Percentiles rank a stretch among this genome's conserved stretches.
These are phyloP conservation scores for Acidomyces sp. DNA, from an alignment of 495 filamentous ascomycete genomes.

Conservation along the genomic window DNA sequence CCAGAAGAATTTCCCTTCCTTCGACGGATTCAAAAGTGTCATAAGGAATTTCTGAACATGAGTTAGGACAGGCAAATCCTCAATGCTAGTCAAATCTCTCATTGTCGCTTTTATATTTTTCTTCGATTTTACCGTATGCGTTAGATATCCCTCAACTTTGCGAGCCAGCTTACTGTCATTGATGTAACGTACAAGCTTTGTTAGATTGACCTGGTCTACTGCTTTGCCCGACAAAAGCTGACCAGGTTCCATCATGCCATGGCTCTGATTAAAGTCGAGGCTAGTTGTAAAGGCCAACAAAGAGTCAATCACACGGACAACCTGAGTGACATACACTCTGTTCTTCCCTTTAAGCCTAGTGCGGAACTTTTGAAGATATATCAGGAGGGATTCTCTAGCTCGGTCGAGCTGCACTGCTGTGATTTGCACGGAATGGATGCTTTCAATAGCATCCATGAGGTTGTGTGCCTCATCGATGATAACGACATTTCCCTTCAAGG, in stretches of 20 bases:
- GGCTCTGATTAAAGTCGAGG: conserved; percentile 27
- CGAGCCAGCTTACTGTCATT: conserved; percentile 86
- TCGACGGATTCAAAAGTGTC: conserved; percentile 74
- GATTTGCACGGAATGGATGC: conserved; percentile 71
- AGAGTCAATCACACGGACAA: conserved; percentile 66
- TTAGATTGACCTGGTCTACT: conserved; percentile 88
- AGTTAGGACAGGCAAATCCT: conserved; percentile 61
- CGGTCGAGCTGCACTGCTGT: conserved; percentile 56
- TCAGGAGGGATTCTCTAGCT: conserved; percentile 58
- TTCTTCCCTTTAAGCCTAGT: conserved; percentile 87
- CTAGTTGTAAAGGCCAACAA: conserved; percentile 51
- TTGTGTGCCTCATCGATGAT: conserved; percentile 98
- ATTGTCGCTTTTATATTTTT: conserved; percentile 3
- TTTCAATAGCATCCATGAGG: conserved; percentile 84
- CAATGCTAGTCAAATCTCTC: neutral
- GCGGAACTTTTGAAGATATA: conserved; percentile 77
- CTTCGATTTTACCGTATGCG: conserved; percentile 38
- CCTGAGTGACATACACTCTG: conserved; percentile 77
- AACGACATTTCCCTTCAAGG: conserved; percentile 73
- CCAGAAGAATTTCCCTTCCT: conserved; percentile 78
- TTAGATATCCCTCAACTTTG: conserved; percentile 81
- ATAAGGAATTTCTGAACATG: conserved; percentile 71
- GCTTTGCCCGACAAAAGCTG: conserved; percentile 70
- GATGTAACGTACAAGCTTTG: conserved; percentile 73
- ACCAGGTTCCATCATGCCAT: conserved; percentile 53